Conservation (phyloP, 768 basidiomycete species). For the Mycena floridula region DNA sequence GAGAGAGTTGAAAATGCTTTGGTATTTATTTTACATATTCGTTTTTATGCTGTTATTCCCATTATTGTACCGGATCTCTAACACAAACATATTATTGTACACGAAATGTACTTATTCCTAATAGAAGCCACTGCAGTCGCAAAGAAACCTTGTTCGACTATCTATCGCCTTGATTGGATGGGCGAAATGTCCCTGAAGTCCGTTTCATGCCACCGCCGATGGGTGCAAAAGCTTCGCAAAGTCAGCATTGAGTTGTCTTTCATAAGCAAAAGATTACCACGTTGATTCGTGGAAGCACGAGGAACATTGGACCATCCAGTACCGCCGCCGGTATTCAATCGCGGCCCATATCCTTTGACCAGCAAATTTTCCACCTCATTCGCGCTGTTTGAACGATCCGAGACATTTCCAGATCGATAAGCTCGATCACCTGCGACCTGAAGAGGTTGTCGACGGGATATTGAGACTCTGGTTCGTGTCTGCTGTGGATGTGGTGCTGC, state of each 20-base stretch:
- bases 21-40: conserved; percentile 25
- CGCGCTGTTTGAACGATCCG: conserved; percentile 60
- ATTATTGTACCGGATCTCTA: too few relatives aligned
- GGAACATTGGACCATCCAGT: conserved; percentile 31
- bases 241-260: not conserved
- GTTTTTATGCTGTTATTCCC: conserved; percentile 3
- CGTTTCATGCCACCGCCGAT: conserved; percentile 1
- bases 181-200: conserved; percentile 7
- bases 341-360: conserved; percentile 20
- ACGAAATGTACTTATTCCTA: not conserved
- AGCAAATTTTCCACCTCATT: conserved; percentile 71
- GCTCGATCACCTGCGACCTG: conserved; percentile 31
- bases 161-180: not conserved
- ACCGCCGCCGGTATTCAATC: conserved; percentile 14
- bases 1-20: too few relatives aligned
- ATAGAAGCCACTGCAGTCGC: not conserved
- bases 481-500: conserved; percentile 19
- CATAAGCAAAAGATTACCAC: not conserved
- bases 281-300: conserved; percentile 13
- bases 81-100: not conserved
- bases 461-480: too few relatives aligned
- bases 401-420: conserved; percentile 38
- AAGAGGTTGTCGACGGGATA: conserved; percentile 51
- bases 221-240: not conserved
- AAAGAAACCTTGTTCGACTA: not conserved